Conservation (phyloP, 805 yeast species). For the Saccharomyces kudriavzevii region DNA sequence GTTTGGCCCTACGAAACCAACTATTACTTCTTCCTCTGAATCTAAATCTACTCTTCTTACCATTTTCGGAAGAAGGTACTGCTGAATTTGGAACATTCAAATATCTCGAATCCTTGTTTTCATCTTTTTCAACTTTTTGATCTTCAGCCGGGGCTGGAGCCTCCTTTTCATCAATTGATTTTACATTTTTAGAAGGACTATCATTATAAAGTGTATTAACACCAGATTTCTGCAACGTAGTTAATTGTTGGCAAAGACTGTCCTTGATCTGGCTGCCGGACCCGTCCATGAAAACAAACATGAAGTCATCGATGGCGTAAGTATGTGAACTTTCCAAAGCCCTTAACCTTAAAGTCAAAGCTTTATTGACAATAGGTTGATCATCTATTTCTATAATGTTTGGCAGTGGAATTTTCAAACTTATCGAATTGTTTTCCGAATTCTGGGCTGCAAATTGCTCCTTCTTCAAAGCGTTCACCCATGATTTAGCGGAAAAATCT, state of each 20-base stretch:
- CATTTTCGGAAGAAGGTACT: neutral
- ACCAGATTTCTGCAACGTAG: slow-evolving; percentile 6
- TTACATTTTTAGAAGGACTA: neutral
- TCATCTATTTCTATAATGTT: slow-evolving; percentile 57
- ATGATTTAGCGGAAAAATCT: slow-evolving; percentile 60
- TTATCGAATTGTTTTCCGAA: slow-evolving; percentile 55
- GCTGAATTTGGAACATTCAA: neutral
- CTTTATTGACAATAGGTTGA: slow-evolving; percentile 45
- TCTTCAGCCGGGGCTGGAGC: neutral
- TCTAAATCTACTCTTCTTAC: neutral
- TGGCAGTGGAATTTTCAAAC: slow-evolving; percentile 65
- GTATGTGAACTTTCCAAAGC: slow-evolving; percentile 49
- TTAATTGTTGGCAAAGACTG: slow-evolving; percentile 31
- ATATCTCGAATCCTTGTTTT: neutral
- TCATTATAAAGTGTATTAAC: neutral
- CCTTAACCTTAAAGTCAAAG: slow-evolving; percentile 50
- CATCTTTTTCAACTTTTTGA: neutral
- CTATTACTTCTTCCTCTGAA: neutral
- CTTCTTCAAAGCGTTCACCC: slow-evolving; percentile 71
- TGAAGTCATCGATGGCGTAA: slow-evolving; percentile 58
- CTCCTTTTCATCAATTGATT: neutral
- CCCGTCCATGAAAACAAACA: slow-evolving; percentile 55
- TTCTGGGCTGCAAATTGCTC: slow-evolving; percentile 69
- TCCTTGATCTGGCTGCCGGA: slow-evolving; percentile 36
- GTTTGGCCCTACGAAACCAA: neutral